Base-by-base conservation (phyloP, 2,329 filamentous ascomycete genomes). In the Beauveria sp. region DNA sequence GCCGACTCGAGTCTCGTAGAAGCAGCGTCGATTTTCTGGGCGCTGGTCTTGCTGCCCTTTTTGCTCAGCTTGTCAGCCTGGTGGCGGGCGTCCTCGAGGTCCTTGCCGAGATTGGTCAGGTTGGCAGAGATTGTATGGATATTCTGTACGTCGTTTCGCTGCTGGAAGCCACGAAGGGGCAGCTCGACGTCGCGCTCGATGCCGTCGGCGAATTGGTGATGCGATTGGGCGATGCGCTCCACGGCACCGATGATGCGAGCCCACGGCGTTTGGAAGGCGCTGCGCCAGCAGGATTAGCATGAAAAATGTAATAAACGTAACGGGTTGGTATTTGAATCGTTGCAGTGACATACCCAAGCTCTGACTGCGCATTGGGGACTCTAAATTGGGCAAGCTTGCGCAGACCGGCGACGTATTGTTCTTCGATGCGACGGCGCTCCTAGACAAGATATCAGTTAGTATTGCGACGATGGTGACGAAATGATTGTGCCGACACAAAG, bases 371-470 rank as follows among this genome's bases (percentile, higher is more conserved):
- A 71, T 92, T 91, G 59, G 90, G 87, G 59, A 89, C 84, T 66
- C 85, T 87, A 71, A 86, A 87, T 69, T 86, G 83, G 63, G 89
- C 83, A 64, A 99, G 84, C 78, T 90, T 96, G 69, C 88, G 88
- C 68, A 99, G 78, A 48, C 89, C 87, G 68, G 86, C 80, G 52
- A 91, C 90, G 76, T 99, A 99, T 70, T 87, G 83, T 70, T 97
- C 93, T 76, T 99, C 94, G 64, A 97, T 82, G 69, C 87, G 89
- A 72, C 92, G 89, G 68, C 94, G 91, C 79, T 99, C 94, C 93
- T 97, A 73, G 14, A 53, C 5, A 54, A 61, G 56, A 50, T 30
- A 53, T 12, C 16, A 24, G 46, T 57, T 16, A 57, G 55, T 41
- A 40, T 41, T 5, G 44, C 18, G 14, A 41, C n/a, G 2, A n/a